Conservation (phyloP, 495 filamentous ascomycete species). For the Halenospora varia region DNA sequence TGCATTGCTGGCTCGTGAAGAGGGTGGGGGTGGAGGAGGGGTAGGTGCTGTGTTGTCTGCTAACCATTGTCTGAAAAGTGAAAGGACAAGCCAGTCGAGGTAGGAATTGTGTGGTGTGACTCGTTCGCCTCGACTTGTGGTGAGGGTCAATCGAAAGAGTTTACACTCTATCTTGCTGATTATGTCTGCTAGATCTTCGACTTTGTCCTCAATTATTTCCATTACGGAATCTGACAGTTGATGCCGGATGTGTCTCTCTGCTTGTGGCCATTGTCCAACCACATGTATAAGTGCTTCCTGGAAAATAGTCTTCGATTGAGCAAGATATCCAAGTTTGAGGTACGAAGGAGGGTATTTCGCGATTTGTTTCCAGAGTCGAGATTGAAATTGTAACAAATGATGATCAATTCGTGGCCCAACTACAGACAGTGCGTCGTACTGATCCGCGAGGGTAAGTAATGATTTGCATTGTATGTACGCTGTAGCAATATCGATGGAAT, state of each 20-base stretch:
- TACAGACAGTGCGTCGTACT: constrained; percentile 85
- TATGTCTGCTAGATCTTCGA: constrained; percentile 60
- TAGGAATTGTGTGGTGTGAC: constrained; percentile 74
- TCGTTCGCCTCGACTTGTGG: constrained; percentile 73
- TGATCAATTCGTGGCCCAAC: constrained; percentile 90
- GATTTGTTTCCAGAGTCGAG: constrained; percentile 86
- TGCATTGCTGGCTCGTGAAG: constrained; percentile 19
- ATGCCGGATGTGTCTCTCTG: constrained; percentile 68
- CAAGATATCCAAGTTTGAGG: constrained; percentile 81
- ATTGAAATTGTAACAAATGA: constrained; percentile 86
- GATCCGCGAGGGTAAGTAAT: constrained; percentile 77
- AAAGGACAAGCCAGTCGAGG: constrained; percentile 82
- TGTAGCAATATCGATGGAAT: constrained; percentile 80
- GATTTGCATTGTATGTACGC: constrained; percentile 90
- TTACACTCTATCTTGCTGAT: constrained; percentile 57
- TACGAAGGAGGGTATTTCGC: constrained; percentile 91
- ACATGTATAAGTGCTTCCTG: constrained; percentile 87
- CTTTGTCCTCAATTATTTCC: constrained; percentile 88
- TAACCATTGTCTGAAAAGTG: constrained; percentile 84
- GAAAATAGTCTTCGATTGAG: constrained; percentile 81
- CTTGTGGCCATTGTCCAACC: constrained; percentile 85
- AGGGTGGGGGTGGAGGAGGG: constrained; percentile 29
- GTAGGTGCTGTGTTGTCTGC: constrained; percentile 79
- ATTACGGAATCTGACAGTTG: constrained; percentile 68
- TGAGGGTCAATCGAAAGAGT: constrained; percentile 76